Evolutionary conservation across 2,329 filamentous ascomycete species (phyloP).

Genomic region (Ophiocordyceps camponoti-leonardi): DNA sequence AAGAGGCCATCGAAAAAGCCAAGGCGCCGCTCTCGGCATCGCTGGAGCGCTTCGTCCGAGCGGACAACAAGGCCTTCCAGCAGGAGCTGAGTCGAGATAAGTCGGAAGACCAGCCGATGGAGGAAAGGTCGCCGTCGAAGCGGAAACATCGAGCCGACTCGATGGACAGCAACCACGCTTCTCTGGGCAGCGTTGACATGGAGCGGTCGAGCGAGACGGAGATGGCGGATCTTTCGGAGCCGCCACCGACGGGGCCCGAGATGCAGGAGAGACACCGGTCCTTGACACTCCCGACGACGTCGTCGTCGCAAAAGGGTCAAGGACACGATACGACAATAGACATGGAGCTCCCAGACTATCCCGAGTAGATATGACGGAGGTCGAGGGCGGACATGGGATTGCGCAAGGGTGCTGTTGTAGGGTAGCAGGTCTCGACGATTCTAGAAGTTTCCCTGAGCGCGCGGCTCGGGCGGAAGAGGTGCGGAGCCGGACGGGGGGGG

Average conservation of each 20-base stretch:
- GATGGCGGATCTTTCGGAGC: slow-evolving; percentile 8
- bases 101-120: slow-evolving; percentile 9
- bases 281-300: slow-evolving; percentile 9
- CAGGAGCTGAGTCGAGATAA: slow-evolving; percentile 27
- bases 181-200: slow-evolving; percentile 22
- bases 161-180: slow-evolving; percentile 27
- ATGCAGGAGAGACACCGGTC: slow-evolving; percentile 24
- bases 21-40: slow-evolving; percentile 18
- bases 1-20: slow-evolving; percentile 22
- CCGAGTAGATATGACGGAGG: slow-evolving; percentile 1
- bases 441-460: slow-evolving; percentile 8
- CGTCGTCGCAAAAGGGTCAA: slow-evolving; percentile 5
- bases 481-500: too few species aligned
- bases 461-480: background rate
- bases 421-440: slow-evolving; percentile 11
- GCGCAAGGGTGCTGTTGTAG: background rate
- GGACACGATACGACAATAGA: slow-evolving; percentile 12
- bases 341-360: slow-evolving; percentile 17
- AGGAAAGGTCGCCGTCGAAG: slow-evolving; percentile 26
- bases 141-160: slow-evolving; percentile 27
- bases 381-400: background rate
- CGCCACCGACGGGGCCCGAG: slow-evolving; percentile 14
- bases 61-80: slow-evolving; percentile 34
- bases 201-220: slow-evolving; percentile 14
- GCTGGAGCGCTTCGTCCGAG: slow-evolving; percentile 27